Base-by-base conservation (phyloP, 129 eudicot genomes). In the Scalesia atractyloides region DNA sequence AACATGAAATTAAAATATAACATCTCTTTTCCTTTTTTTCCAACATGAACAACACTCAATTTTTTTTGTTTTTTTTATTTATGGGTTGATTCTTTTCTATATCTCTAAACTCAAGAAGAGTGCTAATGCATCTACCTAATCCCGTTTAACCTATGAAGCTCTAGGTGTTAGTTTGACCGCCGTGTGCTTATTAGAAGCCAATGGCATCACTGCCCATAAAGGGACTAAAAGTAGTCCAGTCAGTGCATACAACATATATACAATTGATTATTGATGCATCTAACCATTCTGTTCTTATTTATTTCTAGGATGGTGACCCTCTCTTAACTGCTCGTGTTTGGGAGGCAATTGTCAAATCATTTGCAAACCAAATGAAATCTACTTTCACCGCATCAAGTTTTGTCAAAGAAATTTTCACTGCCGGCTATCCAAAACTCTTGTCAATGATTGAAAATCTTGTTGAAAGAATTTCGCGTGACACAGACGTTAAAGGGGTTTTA, bases 391-490 rank as follows among this genome's bases (percentile, higher is more conserved):
- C 98, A 76, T 89, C 98, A 24, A 87, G 96, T 80, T 93, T 93
- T 77, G 97, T 93, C 41, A 93, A 87, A 70, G 97, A 87, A 64
- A 88, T 88, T 48, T 93, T 93, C 26, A 90, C 96, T 17, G 69
- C 64, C 44, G 98, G 97, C 47, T 93, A 93, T 76, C 97, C 98
- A 17, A 93, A 93, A 79, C 91, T 93, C 17, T 82, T 87, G 46
- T 70, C 92, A 36, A 84, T 81, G 85, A 82, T 90, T 68, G 97
- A 93, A 70, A 87, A 87, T 82, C 90, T 90, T 62, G 86, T 90
- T 52, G 98, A 90, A 77, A 90, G 98, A 81, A 88, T 93, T 48
- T 84, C 92, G 65, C 97, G 96, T 30, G 98, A 93, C 83, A 93
- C 97, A 15, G 97, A 87, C 44, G 89, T 93, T 63, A 93, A 93